Base-by-base conservation (phyloP, 2,329 filamentous ascomycete genomes). In the Aspergillus fischeri region DNA sequence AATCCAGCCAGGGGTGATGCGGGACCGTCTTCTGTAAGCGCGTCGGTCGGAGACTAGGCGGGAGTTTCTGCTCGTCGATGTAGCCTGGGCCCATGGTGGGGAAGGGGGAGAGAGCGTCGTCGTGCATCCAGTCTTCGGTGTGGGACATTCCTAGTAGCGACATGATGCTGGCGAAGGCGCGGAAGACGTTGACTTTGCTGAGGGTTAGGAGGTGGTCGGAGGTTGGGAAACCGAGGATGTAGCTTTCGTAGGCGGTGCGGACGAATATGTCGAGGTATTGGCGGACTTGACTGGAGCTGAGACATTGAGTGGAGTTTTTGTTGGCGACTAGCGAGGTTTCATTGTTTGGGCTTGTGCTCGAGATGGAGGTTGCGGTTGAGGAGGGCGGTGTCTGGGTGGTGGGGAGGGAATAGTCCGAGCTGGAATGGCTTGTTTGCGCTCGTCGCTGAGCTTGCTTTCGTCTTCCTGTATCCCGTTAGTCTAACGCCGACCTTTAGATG, bases 1-100 rank as follows among this genome's bases (percentile, higher is more conserved):
- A 70, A 41, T 72, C 70, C 29, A 72, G 52, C 70, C 70, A 72
- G 0, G 78, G 77, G 60, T 80, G 78, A 53, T 80, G 77, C 6
- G 67, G 63, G 0, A 70, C 63, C 0, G 64, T 64, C 21, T 62
- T 60, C 54, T 80, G 78, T 3, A 78, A 24, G 7, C 53, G 56
- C 0, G 77, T 80, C 1, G 77, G 77, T 11, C 67, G 69, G 0
- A 77, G 68, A 21, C 57, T 63, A 0, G 55, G 49, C 1, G 73
- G 73, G 3, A 74, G 57, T 14, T 50, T 28, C 7, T 49, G 41
- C 5, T 54, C 53, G 21, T 60, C 49, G n/a, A 57, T 21, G 24
- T 51, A 52, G 9, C 56, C 54, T 0, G 62, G 62, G 1, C 28
- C 44, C 5, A 25, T 14, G 1, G 59, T 64, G 44, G 51, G 62